Percentiles rank a stretch among this genome's conserved stretches.
Conservation (phyloP, 2,329 filamentous ascomycete genomes). For the Calonectria crousiana region DNA sequence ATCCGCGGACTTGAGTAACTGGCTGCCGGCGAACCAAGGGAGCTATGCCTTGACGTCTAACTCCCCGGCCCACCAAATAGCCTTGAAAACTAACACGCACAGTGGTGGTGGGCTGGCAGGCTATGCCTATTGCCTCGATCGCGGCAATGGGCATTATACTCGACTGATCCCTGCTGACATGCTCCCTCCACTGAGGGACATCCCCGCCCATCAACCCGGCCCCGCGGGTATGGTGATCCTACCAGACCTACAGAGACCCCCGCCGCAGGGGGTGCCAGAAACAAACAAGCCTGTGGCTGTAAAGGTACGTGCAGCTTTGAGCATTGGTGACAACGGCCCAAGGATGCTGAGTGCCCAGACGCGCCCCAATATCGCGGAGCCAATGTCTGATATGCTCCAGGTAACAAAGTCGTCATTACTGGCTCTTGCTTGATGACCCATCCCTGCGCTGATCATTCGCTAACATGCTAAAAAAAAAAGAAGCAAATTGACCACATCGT, state of each 20-base stretch:
- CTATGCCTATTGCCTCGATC: slow-evolving; percentile 65
- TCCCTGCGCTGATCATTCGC: background rate
- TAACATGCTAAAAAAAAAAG: slow-evolving; percentile 45
- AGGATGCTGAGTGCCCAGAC: slow-evolving; percentile 46
- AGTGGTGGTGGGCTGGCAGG: slow-evolving; percentile 18
- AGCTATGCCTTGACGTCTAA: slow-evolving; percentile 31
- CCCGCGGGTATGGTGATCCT: slow-evolving; percentile 61
- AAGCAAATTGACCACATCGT: slow-evolving; percentile 51
- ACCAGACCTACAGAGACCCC: slow-evolving; percentile 53
- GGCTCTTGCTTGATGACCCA: background rate
- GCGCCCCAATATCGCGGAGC: slow-evolving; percentile 31
- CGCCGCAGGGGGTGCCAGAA: slow-evolving; percentile 53
- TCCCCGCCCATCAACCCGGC: slow-evolving; percentile 56
- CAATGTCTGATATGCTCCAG: slow-evolving; percentile 49
- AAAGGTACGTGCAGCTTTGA: slow-evolving; percentile 52
- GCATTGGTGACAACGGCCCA: slow-evolving; percentile 15
- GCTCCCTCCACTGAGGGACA: slow-evolving; percentile 58
- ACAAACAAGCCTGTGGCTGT: slow-evolving; percentile 52
- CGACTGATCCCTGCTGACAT: slow-evolving; percentile 68
- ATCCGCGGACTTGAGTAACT: slow-evolving; percentile 14
- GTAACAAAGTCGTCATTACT: slow-evolving; percentile 37
- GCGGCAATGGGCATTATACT: slow-evolving; percentile 66
- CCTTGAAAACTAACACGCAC: background rate
- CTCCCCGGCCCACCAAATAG: background rate
- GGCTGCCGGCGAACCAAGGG: background rate